Conservation (phyloP, 345 rosid genomes). For the Luvunga scandens region DNA sequence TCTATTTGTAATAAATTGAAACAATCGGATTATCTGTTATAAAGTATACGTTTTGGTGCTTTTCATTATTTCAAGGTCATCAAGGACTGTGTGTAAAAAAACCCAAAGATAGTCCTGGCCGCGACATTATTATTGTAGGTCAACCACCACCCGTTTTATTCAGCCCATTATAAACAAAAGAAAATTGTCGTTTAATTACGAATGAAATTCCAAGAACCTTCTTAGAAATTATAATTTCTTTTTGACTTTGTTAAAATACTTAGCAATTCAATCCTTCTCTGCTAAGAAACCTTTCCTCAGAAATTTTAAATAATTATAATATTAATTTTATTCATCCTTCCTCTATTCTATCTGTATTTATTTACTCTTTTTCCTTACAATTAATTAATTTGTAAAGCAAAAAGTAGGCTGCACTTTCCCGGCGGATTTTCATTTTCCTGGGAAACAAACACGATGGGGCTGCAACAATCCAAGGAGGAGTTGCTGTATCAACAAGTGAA, state of each 20-base stretch:
- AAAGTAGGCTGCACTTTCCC: background rate
- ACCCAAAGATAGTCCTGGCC: no score
- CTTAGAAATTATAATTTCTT: background rate
- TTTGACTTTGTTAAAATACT: background rate
- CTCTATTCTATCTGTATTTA: background rate
- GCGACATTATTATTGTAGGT: background rate
- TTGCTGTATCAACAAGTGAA: slow-evolving; percentile 78
- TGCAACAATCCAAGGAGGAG: slow-evolving; percentile 89
- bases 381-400: background rate
- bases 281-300: background rate
- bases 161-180: background rate
- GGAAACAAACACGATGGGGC: slow-evolving; percentile 58
- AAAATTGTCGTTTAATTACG: background rate
- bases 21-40: no score
- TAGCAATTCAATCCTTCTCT: background rate
- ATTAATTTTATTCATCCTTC: background rate
- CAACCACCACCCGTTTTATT: background rate
- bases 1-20: no score
- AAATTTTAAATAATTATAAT: background rate
- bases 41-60: no score
- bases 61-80: no score
- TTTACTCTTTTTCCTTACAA: background rate
- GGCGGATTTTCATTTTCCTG: slow-evolving; percentile 5
- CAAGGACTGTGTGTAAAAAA: no score
- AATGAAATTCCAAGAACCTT: background rate